A percentile compares a stretch with the other conserved stretches of the same genome.
These are phyloP conservation scores for Leccinum disarticulatum DNA, from an alignment of 768 basidiomycete genomes.

Conservation along the genomic window DNA sequence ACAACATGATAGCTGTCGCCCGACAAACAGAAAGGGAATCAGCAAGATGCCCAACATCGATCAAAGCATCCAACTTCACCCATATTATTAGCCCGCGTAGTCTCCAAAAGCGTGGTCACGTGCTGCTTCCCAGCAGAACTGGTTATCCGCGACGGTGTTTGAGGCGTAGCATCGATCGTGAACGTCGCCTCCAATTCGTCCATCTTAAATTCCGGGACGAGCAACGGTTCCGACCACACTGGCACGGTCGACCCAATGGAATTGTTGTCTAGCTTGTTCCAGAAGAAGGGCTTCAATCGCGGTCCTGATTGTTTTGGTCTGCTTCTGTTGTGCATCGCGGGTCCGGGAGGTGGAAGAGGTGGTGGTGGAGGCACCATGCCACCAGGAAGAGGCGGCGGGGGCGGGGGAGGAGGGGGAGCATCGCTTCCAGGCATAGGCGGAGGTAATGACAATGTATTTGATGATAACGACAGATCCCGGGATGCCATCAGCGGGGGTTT, in stretches of 20 bases:
- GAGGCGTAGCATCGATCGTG: constrained; percentile 48
- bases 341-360: constrained; percentile 28
- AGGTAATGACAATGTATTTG: no score
- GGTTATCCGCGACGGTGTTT: constrained; percentile 41
- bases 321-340: constrained; percentile 34
- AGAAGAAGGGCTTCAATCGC: constrained; percentile 85
- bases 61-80: constrained; percentile 42
- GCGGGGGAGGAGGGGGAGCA: constrained; percentile 22
- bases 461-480: no score
- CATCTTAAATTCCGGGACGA: constrained; percentile 49
- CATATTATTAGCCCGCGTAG: constrained; percentile 81
- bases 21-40: not conserved
- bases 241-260: constrained; percentile 49
- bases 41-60: not conserved
- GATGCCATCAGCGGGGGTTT: not conserved
- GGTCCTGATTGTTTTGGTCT: constrained; percentile 42
- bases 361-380: constrained; percentile 24
- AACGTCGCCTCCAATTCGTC: constrained; percentile 77
- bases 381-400: constrained; percentile 10
- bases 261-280: constrained; percentile 70
- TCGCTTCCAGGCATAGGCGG: constrained; percentile 7
- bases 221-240: constrained; percentile 59
- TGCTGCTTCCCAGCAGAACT: constrained; percentile 53
- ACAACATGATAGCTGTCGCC: constrained; percentile 75
- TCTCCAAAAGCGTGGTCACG: constrained; percentile 72